Evolutionary conservation across 164 flowering plant species (phyloP), one percentile per base, ranked within the genome.

Genomic region (Nymphaea colorata): DNA sequence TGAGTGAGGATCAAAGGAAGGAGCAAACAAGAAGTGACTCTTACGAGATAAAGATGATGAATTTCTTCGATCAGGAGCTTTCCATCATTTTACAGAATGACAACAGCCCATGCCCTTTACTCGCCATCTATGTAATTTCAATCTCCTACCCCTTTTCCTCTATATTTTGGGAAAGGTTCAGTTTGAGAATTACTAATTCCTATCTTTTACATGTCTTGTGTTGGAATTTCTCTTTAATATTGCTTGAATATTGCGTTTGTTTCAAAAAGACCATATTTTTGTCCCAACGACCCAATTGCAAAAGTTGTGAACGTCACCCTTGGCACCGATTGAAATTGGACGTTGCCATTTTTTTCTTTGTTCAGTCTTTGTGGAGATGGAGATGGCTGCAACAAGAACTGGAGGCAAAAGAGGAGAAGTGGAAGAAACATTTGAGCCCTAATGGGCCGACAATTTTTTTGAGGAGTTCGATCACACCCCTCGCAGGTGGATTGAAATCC

Each of bases 21-120:
- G 82, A 75, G 60, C 59, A 73, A 36, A 76, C 68, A 36, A 69
- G 78, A 14, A 94, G 87, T 70, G 72, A 77, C 72, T 45, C 85
- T 36, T 82, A 90, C 82, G 86, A 82, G 78, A 88, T 96, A 14
- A 95, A 95, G 73, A 67, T 81, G 17, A 76, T 95, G 0, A 82
- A 86, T 70, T 88, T 92, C 75, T 44, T 85, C 11, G 94, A 91
- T 3, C 86, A 98, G 36, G 73, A 82, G 43, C 79, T 89, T 17
- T 94, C 94, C 3, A 85, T 95, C 78, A 77, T 95, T 65, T 92
- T 95, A 59, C 99, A 95, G 71, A 90, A 95, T 78, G 94, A 88
- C 70, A 92, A 95, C 81, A 98, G 99, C 53, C 99, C 99, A 59
- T 94, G 99, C 73, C 99, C 99, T 73, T 94, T 94, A 69, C 85